These are phyloP conservation scores for Curvularia sp. DNA, from an alignment of 2,329 filamentous ascomycete genomes.

Conservation along the genomic window DNA sequence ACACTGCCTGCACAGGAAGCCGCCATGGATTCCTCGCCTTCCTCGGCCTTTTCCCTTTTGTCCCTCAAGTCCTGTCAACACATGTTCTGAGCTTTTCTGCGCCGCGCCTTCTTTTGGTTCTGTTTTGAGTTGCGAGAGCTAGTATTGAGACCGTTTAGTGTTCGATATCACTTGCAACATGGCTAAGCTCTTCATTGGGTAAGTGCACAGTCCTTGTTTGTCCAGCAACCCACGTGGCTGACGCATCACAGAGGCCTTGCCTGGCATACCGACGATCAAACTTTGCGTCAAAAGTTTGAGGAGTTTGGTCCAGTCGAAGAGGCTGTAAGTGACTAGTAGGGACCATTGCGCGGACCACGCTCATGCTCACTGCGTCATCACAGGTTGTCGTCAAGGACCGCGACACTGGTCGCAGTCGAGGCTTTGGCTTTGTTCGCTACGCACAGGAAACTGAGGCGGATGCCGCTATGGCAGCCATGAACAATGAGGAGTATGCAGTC, in stretches of 20 bases:
- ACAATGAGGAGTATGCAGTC: slow-evolving; percentile 81
- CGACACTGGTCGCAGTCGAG: slow-evolving; percentile 93
- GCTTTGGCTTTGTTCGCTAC: slow-evolving; percentile 96
- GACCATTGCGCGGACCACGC: slow-evolving; percentile 1
- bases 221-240: slow-evolving; percentile 8
- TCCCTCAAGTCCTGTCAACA: slow-evolving; percentile 27
- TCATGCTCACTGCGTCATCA: slow-evolving; percentile 25
- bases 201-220: slow-evolving; percentile 49
- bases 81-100: slow-evolving; percentile 38
- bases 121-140: slow-evolving; percentile 40
- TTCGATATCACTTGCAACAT: slow-evolving; percentile 59
- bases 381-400: slow-evolving; percentile 98
- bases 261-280: slow-evolving; percentile 94
- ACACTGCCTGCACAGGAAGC: slow-evolving; percentile 37
- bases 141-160: slow-evolving; percentile 52
- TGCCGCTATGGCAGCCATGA: slow-evolving; percentile 78
- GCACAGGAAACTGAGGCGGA: slow-evolving; percentile 77
- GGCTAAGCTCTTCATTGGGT: slow-evolving; percentile 97
- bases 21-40: slow-evolving; percentile 40
- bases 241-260: slow-evolving; percentile 78
- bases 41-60: slow-evolving; percentile 26
- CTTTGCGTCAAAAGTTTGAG: slow-evolving; percentile 88
- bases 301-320: slow-evolving; percentile 91
- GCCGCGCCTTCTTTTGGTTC: slow-evolving; percentile 29
- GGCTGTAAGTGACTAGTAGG: slow-evolving; percentile 73